Percentiles rank a stretch among this genome's conserved stretches.
phyloP scores from a whole-genome alignment of 495 filamentous ascomycete species.

The Annulohypoxylon moriforme region DNA sequence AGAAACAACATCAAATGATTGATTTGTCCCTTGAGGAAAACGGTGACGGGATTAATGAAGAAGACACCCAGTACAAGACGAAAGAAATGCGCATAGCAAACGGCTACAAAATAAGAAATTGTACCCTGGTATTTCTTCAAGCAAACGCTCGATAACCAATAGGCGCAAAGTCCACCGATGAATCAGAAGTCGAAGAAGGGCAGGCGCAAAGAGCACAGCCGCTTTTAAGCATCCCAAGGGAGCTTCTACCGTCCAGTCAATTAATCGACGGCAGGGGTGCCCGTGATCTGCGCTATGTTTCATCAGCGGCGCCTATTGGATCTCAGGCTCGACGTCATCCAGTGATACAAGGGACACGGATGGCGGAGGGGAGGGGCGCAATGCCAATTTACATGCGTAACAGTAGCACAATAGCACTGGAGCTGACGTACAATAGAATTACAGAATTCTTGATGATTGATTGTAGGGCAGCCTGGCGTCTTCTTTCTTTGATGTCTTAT shows the following conservation, averaged over 20 bases:
- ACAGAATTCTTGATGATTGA: neutral
- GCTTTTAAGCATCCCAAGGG: conserved; percentile 12
- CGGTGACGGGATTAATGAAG: too few relatives aligned
- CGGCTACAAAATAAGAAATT: neutral
- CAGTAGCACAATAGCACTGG: neutral
- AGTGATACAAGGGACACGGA: conserved; percentile 22
- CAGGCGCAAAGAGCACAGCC: conserved; percentile 32
- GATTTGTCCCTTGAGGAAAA: too few relatives aligned
- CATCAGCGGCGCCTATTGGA: conserved; percentile 32
- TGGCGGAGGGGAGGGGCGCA: neutral
- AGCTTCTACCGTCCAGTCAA: conserved; percentile 28
- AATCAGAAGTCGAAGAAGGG: neutral
- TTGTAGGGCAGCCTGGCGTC: neutral
- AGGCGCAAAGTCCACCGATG: neutral
- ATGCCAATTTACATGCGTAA: neutral
- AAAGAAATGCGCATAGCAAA: too few relatives aligned
- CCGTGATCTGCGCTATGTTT: conserved; percentile 37
- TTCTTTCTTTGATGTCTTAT: neutral
- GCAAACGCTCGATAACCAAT: neutral
- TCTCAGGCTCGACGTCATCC: conserved; percentile 35
- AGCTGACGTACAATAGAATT: neutral
- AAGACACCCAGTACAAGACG: too few relatives aligned
- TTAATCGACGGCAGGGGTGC: conserved; percentile 33
- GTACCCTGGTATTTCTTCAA: too few relatives aligned
- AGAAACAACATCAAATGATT: too few relatives aligned